Conservation (phyloP, 495 filamentous ascomycete genomes). For the Penicillium robsamsonii region DNA sequence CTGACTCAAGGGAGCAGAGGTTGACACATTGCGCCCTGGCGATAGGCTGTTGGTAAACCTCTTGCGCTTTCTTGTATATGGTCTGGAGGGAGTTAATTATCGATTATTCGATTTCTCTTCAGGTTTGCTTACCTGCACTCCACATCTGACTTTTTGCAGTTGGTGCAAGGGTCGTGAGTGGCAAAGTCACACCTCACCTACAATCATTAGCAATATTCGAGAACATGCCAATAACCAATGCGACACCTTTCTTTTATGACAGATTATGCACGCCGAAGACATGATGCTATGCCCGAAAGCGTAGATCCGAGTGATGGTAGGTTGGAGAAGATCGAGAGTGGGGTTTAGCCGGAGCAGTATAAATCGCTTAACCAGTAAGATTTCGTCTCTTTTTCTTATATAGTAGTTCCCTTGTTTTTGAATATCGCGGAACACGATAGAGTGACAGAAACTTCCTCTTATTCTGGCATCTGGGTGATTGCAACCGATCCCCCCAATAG, state of each 20-base stretch:
- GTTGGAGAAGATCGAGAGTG: constrained; percentile 22
- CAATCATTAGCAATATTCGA: constrained; percentile 4
- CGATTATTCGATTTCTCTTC: neutral
- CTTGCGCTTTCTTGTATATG: constrained; percentile 32
- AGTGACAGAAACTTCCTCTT: constrained; percentile 19
- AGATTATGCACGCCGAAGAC: constrained; percentile 32
- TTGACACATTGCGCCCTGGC: constrained; percentile 17
- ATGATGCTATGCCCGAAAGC: constrained; percentile 15
- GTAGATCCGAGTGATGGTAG: constrained; percentile 5
- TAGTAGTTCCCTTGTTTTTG: neutral
- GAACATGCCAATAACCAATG: neutral
- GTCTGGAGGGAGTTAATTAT: constrained; percentile 11
- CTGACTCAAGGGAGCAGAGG: constrained; percentile 21
- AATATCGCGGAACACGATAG: constrained; percentile 9
- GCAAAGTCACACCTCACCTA: constrained; percentile 31
- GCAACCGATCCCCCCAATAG: constrained; percentile 40
- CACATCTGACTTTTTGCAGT: constrained; percentile 29
- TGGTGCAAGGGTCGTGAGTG: constrained; percentile 31
- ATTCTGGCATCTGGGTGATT: constrained; percentile 43
- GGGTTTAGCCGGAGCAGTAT: constrained; percentile 22
- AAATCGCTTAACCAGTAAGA: constrained; percentile 2
- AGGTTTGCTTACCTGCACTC: constrained; percentile 25
- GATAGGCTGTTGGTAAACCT: constrained; percentile 32
- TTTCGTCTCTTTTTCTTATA: neutral
- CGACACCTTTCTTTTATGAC: constrained; percentile 30